These are phyloP conservation scores for Paraconiothyrium sp. DNA, from an alignment of 2,329 filamentous ascomycete genomes.

Conservation along the genomic window DNA sequence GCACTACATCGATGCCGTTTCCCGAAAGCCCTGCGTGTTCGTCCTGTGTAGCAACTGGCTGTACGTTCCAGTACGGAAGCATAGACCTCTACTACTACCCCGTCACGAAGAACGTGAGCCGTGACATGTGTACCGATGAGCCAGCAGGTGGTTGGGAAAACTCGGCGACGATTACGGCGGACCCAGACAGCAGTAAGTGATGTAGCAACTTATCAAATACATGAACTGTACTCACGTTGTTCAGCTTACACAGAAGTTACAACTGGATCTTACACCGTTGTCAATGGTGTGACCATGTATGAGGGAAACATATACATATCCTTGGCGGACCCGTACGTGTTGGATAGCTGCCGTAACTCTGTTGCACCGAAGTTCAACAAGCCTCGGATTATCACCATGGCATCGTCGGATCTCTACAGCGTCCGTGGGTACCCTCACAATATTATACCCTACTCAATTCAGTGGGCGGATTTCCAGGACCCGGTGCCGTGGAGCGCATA, in stretches of 20 bases:
- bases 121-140: constrained; percentile 26
- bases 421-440: constrained; percentile 25
- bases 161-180: constrained; percentile 15
- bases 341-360: constrained; percentile 23
- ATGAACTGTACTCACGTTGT: neutral
- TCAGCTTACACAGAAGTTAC: constrained; percentile 25
- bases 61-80: constrained; percentile 23
- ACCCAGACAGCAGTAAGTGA: constrained; percentile 23
- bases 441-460: constrained; percentile 11
- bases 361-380: constrained; percentile 10
- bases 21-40: constrained; percentile 23
- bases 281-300: constrained; percentile 28
- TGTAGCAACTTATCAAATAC: neutral
- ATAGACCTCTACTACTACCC: constrained; percentile 31
- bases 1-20: neutral
- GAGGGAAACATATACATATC: constrained; percentile 31
- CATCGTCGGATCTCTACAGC: constrained; percentile 26
- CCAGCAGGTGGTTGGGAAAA: constrained; percentile 16
- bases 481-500: constrained; percentile 26
- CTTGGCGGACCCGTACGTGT: constrained; percentile 21
- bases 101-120: constrained; percentile 21
- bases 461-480: constrained; percentile 18
- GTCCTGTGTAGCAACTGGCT: constrained; percentile 25
- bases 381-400: constrained; percentile 25
- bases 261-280: constrained; percentile 27